These are phyloP conservation scores for Aspergillus diversus DNA, from an alignment of 495 filamentous ascomycete genomes.

Conservation along the genomic window DNA sequence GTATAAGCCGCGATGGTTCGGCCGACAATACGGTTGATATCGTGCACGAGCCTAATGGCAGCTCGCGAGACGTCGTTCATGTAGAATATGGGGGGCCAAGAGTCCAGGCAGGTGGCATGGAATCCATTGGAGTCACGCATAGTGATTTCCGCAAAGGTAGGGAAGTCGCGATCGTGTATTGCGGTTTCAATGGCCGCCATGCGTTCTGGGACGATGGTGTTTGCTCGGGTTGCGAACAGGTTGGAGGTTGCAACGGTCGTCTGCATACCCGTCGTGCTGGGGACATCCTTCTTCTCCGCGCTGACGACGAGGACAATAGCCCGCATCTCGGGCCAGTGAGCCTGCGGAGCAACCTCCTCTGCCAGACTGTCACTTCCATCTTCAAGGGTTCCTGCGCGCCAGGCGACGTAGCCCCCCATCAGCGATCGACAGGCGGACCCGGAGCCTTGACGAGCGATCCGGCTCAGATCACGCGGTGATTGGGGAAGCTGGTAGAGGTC, in stretches of 20 bases:
- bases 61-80: constrained; percentile 90
- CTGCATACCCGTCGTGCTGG: constrained; percentile 92
- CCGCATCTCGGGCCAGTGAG: constrained; percentile 94
- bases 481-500: constrained; percentile 84
- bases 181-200: constrained; percentile 89
- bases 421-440: constrained; percentile 90
- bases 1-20: constrained; percentile 88
- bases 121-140: constrained; percentile 97
- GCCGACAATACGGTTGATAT: constrained; percentile 75
- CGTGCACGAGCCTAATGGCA: constrained; percentile 84
- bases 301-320: constrained; percentile 88
- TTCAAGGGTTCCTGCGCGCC: constrained; percentile 70
- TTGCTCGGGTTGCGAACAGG: constrained; percentile 75
- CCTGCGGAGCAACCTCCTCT: constrained; percentile 79
- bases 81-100: constrained; percentile 96
- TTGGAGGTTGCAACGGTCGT: constrained; percentile 86
- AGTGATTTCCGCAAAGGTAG: constrained; percentile 82
- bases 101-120: constrained; percentile 93
- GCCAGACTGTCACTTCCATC: constrained; percentile 87
- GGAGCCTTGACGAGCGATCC: constrained; percentile 92
- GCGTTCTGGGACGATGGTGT: constrained; percentile 74
- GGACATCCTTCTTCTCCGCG: constrained; percentile 92
- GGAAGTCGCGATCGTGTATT: constrained; percentile 77
- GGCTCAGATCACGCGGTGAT: constrained; percentile 75
- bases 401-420: constrained; percentile 95